Base-by-base conservation (phyloP, 2,329 filamentous ascomycete species). In the Verticillium alfalfae region DNA sequence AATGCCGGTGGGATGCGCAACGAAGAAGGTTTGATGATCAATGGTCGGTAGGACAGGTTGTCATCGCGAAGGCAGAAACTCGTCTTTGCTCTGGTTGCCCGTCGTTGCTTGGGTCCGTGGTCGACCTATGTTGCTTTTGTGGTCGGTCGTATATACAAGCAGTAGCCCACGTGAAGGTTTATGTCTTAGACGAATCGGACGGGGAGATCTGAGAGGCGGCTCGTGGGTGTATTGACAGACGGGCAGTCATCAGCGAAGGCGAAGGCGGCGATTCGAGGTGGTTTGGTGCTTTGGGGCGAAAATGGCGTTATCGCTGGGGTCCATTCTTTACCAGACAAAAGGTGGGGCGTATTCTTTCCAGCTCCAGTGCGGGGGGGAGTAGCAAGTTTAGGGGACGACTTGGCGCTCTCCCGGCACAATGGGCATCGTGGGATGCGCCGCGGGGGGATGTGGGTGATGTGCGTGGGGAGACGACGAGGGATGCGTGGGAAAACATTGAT, bases 231-330 rank as follows among this genome's bases (percentile, higher is more conserved):
- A 15, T 5, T 56, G 26, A 34, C 18, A 34, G 26, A 52, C 45
- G 45, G 22, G 34, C 26, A 56, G 26, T 52, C 18, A 36, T 34
- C 54, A 8, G 54, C 26, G 34, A 15, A 12, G 34, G 52, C 26
- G 52, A 56, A 9, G 34, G n/a, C 26, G 34, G 52, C 26, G 52
- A 56, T 56, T 55, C 22, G 54, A 26, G 56, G 54, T 36, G 54
- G 59, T 59, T 67, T 70, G 66, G 69, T 75, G 74, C 73, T 75
- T 70, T 72, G 70, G 69, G 70, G 71, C 69, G 64, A 70, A 68
- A 71, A 76, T 76, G 73, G 74, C 73, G 74, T 75, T 73, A 76
- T 76, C 70, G 62, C 69, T 66, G 60, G 62, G 45, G 45, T 52
- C 45, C 57, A 52, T 22, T 13, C 45, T 52, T 22, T n/a, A 5